These are phyloP conservation scores for Rhizopogon vinicolor DNA, from an alignment of 768 basidiomycete species.

Conservation along the genomic window DNA sequence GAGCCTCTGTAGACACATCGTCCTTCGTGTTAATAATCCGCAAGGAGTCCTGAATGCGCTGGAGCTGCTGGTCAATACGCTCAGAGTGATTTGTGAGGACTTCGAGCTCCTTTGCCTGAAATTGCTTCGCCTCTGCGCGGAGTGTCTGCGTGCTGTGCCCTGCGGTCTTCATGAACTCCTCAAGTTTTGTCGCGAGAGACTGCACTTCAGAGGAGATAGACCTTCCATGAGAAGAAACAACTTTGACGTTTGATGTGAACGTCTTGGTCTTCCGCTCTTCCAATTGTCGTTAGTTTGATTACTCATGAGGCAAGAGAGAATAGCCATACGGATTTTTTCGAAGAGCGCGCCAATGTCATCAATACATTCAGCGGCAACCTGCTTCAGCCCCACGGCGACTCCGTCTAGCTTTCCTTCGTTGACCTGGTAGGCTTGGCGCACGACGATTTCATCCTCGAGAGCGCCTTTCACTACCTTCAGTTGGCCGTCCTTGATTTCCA, in stretches of 20 bases:
- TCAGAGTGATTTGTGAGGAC: slow-evolving; percentile 45
- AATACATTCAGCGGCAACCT: slow-evolving; percentile 61
- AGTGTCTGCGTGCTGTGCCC: slow-evolving; percentile 50
- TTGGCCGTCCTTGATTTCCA: slow-evolving; percentile 53
- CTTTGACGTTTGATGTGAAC: slow-evolving; percentile 59
- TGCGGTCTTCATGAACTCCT: slow-evolving; percentile 56
- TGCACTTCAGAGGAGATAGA: slow-evolving; percentile 51
- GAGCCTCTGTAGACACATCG: slow-evolving; percentile 45
- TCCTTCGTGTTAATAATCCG: slow-evolving; percentile 54
- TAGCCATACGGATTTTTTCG: slow-evolving; percentile 71
- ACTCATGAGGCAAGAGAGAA: not conserved
- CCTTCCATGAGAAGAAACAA: slow-evolving; percentile 59
- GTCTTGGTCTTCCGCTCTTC: slow-evolving; percentile 71
- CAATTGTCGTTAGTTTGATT: slow-evolving; percentile 5
- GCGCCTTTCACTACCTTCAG: slow-evolving; percentile 52
- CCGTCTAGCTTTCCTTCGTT: slow-evolving; percentile 67
- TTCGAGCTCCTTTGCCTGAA: slow-evolving; percentile 53
- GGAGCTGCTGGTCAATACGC: slow-evolving; percentile 54
- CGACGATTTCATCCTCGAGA: slow-evolving; percentile 74
- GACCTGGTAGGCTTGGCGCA: slow-evolving; percentile 72
- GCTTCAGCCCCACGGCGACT: slow-evolving; percentile 69
- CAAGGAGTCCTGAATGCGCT: slow-evolving; percentile 48
- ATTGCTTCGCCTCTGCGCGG: slow-evolving; percentile 49
- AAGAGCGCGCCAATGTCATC: slow-evolving; percentile 69
- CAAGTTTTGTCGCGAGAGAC: slow-evolving; percentile 51